phyloP scores from a whole-genome alignment of 1,284 basidiomycete species.

The Ceratobasidium sp. region DNA sequence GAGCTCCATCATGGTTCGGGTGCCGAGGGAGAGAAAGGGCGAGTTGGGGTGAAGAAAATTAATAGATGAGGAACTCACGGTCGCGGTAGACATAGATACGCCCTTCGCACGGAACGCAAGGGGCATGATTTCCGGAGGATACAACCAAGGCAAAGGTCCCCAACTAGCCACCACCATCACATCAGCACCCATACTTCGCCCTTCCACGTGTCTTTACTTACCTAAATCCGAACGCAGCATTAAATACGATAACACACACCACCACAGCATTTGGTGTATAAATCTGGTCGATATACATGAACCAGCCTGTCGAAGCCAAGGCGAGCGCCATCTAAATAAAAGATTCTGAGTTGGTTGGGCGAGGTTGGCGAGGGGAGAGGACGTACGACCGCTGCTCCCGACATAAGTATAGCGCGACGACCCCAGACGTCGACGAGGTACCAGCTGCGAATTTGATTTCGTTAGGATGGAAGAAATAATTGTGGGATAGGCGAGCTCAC shows the following conservation, averaged over 20 bases:
- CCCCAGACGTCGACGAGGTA: constrained; percentile 95
- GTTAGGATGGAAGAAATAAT: constrained; percentile 50
- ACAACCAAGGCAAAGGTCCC: constrained; percentile 90
- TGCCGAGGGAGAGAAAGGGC: constrained; percentile 31
- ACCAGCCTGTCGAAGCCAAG: constrained; percentile 86
- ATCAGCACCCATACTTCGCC: constrained; percentile 35
- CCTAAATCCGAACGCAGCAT: constrained; percentile 92
- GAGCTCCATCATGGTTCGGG: neutral
- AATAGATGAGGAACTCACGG: constrained; percentile 63
- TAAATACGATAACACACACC: constrained; percentile 91
- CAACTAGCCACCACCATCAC: constrained; percentile 63
- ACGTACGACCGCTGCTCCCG: constrained; percentile 87
- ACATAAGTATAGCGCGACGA: constrained; percentile 89
- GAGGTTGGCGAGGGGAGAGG: neutral
- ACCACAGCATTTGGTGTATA: constrained; percentile 92
- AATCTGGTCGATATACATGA: constrained; percentile 92
- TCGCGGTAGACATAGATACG: constrained; percentile 91
- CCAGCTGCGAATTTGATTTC: constrained; percentile 72
- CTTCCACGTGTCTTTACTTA: constrained; percentile 51
- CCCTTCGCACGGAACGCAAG: constrained; percentile 92
- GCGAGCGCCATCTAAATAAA: constrained; percentile 77
- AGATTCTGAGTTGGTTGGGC: neutral
- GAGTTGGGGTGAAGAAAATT: constrained; percentile 42
- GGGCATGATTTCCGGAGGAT: constrained; percentile 94
- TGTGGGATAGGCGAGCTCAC: constrained; percentile 62